Evolutionary conservation across 345 rosid species (phyloP).

Genomic region (Lenwebbia sp.): DNA sequence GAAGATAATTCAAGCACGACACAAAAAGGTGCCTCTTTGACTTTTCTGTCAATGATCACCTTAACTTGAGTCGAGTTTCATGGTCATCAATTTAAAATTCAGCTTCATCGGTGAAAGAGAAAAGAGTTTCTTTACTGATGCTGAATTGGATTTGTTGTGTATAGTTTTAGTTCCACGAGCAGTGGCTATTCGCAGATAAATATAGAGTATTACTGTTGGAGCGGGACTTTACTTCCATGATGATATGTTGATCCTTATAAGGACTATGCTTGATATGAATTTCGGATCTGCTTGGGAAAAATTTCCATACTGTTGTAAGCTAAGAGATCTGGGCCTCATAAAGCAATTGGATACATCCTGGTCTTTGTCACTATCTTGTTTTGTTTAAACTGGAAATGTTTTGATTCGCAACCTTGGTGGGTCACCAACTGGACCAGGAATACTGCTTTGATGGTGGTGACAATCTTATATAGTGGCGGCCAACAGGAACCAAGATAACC

Average conservation of each 20-base stretch:
- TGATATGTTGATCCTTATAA: not conserved
- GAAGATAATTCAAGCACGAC: conserved; percentile 38
- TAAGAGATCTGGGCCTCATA: not conserved
- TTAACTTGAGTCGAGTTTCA: not conserved
- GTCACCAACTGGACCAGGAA: not conserved
- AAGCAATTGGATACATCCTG: not conserved
- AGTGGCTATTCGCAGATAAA: not conserved
- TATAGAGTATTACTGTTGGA: not conserved
- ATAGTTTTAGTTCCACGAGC: not conserved
- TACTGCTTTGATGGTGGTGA: not conserved
- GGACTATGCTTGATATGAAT: not conserved
- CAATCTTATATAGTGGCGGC: not conserved
- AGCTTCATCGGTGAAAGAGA: not conserved
- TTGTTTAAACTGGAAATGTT: not conserved
- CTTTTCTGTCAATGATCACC: not conserved
- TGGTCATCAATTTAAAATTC: not conserved
- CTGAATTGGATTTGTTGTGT: not conserved
- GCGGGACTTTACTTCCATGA: not conserved
- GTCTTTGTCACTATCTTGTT: not conserved
- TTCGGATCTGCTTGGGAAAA: not conserved
- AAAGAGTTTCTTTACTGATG: not conserved
- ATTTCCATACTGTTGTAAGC: not conserved
- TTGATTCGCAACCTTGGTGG: not conserved
- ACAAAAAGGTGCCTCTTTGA: conserved; percentile 34
- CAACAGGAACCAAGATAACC: not conserved